Evolutionary conservation across 345 rosid species (phyloP), one percentile per base, ranked within the genome.

Genomic region (Euphorbia tirucalli): DNA sequence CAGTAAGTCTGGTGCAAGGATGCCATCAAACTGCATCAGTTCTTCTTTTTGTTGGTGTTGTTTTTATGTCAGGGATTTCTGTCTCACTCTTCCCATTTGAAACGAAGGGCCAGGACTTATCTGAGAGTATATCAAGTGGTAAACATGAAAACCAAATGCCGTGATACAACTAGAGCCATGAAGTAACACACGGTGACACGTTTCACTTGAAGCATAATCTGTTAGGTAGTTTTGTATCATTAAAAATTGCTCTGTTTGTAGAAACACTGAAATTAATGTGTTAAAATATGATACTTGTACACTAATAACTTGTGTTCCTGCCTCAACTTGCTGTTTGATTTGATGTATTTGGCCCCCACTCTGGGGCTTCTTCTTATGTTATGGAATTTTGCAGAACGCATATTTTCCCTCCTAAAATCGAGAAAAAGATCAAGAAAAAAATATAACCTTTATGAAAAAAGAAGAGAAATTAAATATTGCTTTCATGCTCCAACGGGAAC

Each of bases 1-100:
- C 98, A 7, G 92, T 94, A 67, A 87, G 86, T 69, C 77, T 94
- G 66, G 89, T 94, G 61, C 88, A 88, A 25, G 92, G 90, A 72
- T 94, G 98, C 27, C 97, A 88, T 78, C 95, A 85, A 84, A 83
- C 85, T 2, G 80, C 79, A 35, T 89, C 97, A 0, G 66, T 93
- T 61, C 30, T 87, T 71, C 82, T 93, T 37, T 93, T 93, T 54
- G 91, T 76, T 85, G 50, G 75, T 63, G 79, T 93, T 71, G 73
- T 84, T 55, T 76, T 92, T 64, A 58, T 81, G 21, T 85, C 97
- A 14, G 97, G 92, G 24, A 62, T 90, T 62, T 87, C 86, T 74
- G 90, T 85, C n/a, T 65, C 85, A 72, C 75, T 86, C 49, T 90
- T 94, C 77, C 98, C 98, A 0, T 74, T 86, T 25, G 97, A 94